phyloP scores from a whole-genome alignment of 208 protist species.

The Borovskyia barvae region DNA sequence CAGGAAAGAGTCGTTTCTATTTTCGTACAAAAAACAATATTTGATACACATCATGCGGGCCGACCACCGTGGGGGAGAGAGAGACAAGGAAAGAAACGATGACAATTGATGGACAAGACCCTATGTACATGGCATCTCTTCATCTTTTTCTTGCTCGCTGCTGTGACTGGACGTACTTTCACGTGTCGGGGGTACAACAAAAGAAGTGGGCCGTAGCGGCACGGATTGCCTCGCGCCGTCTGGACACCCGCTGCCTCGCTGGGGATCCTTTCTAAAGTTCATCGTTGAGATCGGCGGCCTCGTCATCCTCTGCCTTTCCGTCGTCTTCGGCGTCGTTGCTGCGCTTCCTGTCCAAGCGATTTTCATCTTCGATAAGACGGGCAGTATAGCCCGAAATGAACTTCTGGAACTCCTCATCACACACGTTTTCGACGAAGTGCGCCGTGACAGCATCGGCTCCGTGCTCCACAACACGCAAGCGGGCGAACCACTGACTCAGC shows the following conservation, averaged over 20 bases:
- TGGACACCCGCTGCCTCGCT: too few relatives aligned
- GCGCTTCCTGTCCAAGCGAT: slow-evolving; percentile 40
- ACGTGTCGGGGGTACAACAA: too few relatives aligned
- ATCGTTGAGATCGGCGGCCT: neutral
- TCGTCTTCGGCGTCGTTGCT: slow-evolving; percentile 5
- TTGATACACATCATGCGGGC: neutral
- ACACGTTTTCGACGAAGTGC: slow-evolving; percentile 57
- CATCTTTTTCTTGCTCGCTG: neutral
- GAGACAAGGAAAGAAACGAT: slow-evolving; percentile 8
- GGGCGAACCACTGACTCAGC: slow-evolving; percentile 64
- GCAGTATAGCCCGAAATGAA: slow-evolving; percentile 44
- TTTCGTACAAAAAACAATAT: neutral
- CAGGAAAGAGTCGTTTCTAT: too few relatives aligned
- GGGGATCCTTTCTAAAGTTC: slow-evolving; percentile 6
- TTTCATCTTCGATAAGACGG: slow-evolving; percentile 57
- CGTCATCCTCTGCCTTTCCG: neutral
- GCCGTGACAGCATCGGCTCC: slow-evolving; percentile 37
- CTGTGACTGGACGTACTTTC: too few relatives aligned
- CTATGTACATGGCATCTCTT: too few relatives aligned
- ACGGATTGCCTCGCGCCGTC: too few relatives aligned
- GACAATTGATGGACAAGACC: too few relatives aligned
- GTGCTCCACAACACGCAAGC: slow-evolving; percentile 46
- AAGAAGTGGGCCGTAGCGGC: too few relatives aligned
- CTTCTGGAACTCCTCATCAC: slow-evolving; percentile 38
- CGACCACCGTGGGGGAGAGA: neutral